Evolutionary conservation across 371 early-diverging fungal genomes (phyloP), one percentile per base, ranked within the genome.

Genomic region (Umbelopsis sp.): DNA sequence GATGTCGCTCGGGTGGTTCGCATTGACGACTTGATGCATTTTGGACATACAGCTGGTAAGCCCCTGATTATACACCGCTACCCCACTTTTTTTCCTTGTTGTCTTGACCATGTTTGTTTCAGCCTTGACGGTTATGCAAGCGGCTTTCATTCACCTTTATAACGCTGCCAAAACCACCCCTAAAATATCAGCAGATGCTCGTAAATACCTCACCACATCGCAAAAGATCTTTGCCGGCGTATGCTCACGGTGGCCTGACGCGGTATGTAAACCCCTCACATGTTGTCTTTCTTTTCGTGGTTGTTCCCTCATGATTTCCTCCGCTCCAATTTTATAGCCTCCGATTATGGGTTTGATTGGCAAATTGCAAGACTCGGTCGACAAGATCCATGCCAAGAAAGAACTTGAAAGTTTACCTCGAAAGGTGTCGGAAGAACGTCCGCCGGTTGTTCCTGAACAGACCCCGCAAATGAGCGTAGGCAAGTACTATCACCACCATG

Each of bases 1-100:
- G 83, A 86, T 65, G 75, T 87, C 63, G 86, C 86, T 14, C 70
- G 80, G 6, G 50, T 68, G 12, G 69, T 78, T 22, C 76, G 78
- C 1, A 51, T 62, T 18, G 66, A 70, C 22, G 70, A 73, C 16
- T 74, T 77, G 46, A 63, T 72, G 12, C 74, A 72, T n/a, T 83
- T 79, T 66, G 80, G 83, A 14, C 79, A 80, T 38, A 80, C 77
- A 53, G 70, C 80, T 12, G 76, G 81, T 77, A 74, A 51, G 29
- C 10, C 2, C 22, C 11, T 14, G 12, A 20, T 18, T 14, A 46
- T 46, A 18, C 14, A 46, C 48, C 10, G 22, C 22, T 22, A 22
- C 38, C 38, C 38, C 38, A 38, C 22, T 22, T 22, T 0, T 41
- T 41, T 41, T 1, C 5, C 41, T 41, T 41, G 1, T 0, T 29